A percentile compares a stretch with the other conserved stretches of the same genome.
Evolutionary conservation across 768 basidiomycete species (phyloP).

Genomic region (Tylopilus sp.): DNA sequence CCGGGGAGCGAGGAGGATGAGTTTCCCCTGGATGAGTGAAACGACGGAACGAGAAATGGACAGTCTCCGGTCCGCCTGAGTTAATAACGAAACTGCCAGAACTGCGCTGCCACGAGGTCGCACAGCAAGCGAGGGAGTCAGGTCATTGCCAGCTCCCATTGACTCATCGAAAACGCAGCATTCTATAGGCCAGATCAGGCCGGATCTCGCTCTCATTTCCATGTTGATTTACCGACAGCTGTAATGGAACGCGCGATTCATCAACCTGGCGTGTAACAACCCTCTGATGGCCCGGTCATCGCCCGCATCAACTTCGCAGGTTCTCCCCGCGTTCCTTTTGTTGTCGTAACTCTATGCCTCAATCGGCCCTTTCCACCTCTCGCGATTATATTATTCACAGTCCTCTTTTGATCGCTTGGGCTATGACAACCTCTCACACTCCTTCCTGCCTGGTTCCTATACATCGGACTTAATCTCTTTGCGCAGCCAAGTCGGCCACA

Average conservation of each 20-base stretch:
- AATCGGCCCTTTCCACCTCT: conserved; percentile 10
- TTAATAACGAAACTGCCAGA: conserved; percentile 19
- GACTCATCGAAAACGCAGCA: conserved; percentile 15
- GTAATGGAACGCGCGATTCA: conserved; percentile 14
- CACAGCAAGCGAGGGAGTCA: conserved; percentile 17
- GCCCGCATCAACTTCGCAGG: conserved; percentile 22
- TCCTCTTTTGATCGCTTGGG: not conserved
- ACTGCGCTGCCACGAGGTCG: conserved; percentile 25
- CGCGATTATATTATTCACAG: not conserved
- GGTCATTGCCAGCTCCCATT: conserved; percentile 14
- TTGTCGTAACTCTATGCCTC: conserved; percentile 27
- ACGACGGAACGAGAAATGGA: conserved; percentile 20
- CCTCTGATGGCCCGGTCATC: conserved; percentile 18
- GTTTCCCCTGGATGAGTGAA: not conserved
- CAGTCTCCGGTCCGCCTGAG: conserved; percentile 21
- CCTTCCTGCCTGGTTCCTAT: not conserved
- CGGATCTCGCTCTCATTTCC: conserved; percentile 24
- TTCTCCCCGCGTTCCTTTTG: conserved; percentile 26
- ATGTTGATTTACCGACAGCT: conserved; percentile 26
- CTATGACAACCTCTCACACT: conserved; percentile 17
- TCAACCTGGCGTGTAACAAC: not conserved
- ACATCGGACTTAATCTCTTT: conserved; percentile 7
- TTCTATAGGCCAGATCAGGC: conserved; percentile 14
- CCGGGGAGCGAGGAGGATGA: not conserved
- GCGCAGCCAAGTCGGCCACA: conserved; percentile 15